Base-by-base conservation (phyloP, 768 basidiomycete genomes). In the Mrakia hoshinonis region DNA sequence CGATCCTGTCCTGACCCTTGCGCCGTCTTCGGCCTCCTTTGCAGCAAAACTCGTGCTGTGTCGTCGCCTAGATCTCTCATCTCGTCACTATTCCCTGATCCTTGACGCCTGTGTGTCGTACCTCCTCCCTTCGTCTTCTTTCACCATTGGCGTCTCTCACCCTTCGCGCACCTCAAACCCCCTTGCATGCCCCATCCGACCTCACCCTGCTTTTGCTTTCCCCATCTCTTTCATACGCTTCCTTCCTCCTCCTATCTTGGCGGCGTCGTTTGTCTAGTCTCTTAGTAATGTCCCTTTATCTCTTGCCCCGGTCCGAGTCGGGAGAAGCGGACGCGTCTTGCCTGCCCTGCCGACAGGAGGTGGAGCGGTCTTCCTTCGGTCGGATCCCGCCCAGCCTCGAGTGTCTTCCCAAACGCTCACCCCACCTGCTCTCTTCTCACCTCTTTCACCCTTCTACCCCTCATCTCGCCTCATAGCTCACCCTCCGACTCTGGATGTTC, bases 1-100 rank as follows among this genome's bases (percentile, higher is more conserved):
- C 26, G n/a, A 15, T 31, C 5, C 18, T 36, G 66, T 38, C 61
- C 71, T 58, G 22, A 31, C 67, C 29, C 72, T 24, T 29, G 47
- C 47, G 9, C 51, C 12, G 22, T 34, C 49, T 58, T 73, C 20
- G 76, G 48, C 20, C 48, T 49, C 4, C 52, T 55, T n/a, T 69
- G 38, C 78, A 93, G 91, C 92, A 95, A 91, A 96, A 96, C 81
- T 89, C 90, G 31, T 97, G 94, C 81, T 96, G 93, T 78, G 83
- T 90, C 73, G 82, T 95, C 80, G 80, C 80, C 77, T 82, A 77
- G 29, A 47, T 60, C 29, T 34, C 13, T 4, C n/a, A 13, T 58
- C 52, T 39, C 29, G 24, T 60, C 52, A 18, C 26, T 29, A 15
- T 22, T 31, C 46, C 15, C 51, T 39, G 26, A 7, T 58, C 38